A percentile compares a stretch with the other conserved stretches of the same genome.
phyloP scores from a whole-genome alignment of 108 stramenopile species.

The Chaetoceros muelleri region DNA sequence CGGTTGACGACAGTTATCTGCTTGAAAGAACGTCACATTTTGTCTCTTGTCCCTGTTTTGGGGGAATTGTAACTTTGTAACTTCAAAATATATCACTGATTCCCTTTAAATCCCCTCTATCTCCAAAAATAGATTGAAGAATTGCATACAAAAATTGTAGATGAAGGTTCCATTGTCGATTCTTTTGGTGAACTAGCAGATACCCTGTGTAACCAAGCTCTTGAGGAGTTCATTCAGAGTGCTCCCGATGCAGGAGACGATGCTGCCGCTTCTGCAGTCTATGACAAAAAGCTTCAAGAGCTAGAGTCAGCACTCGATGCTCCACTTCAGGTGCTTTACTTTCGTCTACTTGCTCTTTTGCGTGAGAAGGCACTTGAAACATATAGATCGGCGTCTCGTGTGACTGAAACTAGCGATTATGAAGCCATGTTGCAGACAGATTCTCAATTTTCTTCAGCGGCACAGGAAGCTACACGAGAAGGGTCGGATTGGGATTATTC shows the following conservation, averaged over 20 bases:
- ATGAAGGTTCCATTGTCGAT: slow-evolving; percentile 50
- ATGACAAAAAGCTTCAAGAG: slow-evolving; percentile 81
- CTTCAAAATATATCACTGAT: background rate
- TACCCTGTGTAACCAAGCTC: slow-evolving; percentile 78
- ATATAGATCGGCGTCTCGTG: slow-evolving; percentile 66
- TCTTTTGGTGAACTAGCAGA: slow-evolving; percentile 82
- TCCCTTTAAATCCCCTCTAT: slow-evolving; percentile 1
- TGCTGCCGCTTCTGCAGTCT: slow-evolving; percentile 43
- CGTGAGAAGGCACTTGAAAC: slow-evolving; percentile 78
- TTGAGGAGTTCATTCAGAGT: slow-evolving; percentile 79
- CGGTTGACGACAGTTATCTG: no score
- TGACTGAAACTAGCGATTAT: slow-evolving; percentile 80
- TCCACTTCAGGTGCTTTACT: slow-evolving; percentile 86
- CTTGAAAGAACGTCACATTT: no score
- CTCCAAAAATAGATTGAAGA: slow-evolving; percentile 52
- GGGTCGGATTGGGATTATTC: slow-evolving; percentile 83
- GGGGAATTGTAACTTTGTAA: background rate
- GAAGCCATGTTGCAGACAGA: slow-evolving; percentile 94
- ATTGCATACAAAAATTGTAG: slow-evolving; percentile 56
- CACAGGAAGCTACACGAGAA: slow-evolving; percentile 76
- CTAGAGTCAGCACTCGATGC: slow-evolving; percentile 83
- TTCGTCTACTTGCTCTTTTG: slow-evolving; percentile 74
- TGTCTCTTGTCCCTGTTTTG: no score
- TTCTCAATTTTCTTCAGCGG: slow-evolving; percentile 66
- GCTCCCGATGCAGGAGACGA: slow-evolving; percentile 74